Percentiles rank a stretch among this genome's conserved stretches.
Evolutionary conservation across 768 basidiomycete species (phyloP).

Genomic region (Filobasidium wieringae): DNA sequence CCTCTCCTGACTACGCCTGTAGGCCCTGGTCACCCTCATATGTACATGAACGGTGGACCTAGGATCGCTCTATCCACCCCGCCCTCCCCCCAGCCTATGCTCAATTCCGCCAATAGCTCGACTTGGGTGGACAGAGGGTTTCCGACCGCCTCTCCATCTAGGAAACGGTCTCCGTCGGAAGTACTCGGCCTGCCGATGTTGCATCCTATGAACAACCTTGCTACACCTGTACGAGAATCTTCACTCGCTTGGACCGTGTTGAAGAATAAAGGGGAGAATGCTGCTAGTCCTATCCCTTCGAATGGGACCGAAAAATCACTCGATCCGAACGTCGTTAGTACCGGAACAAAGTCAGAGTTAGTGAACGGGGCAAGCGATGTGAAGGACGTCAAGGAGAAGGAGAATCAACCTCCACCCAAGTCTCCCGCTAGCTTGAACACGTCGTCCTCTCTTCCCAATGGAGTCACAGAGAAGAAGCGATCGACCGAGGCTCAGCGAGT

Average conservation of each 20-base stretch:
- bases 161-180: background rate
- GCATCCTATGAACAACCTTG: background rate
- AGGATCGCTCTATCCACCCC: background rate
- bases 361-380: background rate
- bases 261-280: background rate
- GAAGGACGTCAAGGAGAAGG: background rate
- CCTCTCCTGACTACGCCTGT: background rate
- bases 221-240: background rate
- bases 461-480: background rate
- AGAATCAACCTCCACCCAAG: background rate
- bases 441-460: background rate
- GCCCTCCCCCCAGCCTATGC: background rate
- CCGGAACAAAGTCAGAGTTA: background rate
- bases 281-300: background rate
- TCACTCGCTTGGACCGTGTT: background rate
- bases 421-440: background rate
- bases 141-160: background rate
- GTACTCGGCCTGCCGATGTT: background rate
- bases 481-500: too few relatives aligned
- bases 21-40: background rate
- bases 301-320: background rate
- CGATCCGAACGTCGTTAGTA: background rate
- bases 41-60: background rate
- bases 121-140: background rate
- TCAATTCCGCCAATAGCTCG: background rate